These are phyloP conservation scores for Trebouxia sp. DNA, from an alignment of 139 green algal species.

Conservation along the genomic window DNA sequence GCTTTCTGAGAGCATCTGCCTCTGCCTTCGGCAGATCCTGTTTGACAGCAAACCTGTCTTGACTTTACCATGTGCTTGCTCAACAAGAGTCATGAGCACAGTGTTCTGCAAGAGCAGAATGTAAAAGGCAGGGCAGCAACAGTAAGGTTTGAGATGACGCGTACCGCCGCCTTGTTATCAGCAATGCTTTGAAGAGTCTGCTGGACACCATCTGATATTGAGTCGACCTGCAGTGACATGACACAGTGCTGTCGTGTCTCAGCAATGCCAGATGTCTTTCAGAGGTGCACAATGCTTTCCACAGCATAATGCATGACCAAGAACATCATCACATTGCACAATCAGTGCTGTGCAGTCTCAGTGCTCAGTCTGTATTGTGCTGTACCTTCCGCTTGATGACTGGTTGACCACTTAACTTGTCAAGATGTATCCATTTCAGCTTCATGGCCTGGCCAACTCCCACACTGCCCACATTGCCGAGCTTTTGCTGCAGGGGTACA, in stretches of 20 bases:
- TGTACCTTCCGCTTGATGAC: slow-evolving; percentile 26
- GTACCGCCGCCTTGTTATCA: neutral
- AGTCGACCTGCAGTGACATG: slow-evolving; percentile 47
- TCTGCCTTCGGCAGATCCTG: slow-evolving; percentile 57
- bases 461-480: slow-evolving; percentile 71
- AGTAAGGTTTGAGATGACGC: neutral
- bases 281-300: too few species aligned
- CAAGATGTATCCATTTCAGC: slow-evolving; percentile 73
- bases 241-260: too few species aligned
- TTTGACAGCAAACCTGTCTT: too few species aligned
- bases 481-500: slow-evolving; percentile 37
- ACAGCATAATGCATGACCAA: too few species aligned
- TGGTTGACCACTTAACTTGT: slow-evolving; percentile 51
- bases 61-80: too few species aligned
- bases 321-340: too few species aligned
- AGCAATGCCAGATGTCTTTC: too few species aligned
- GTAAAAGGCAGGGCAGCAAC: too few species aligned
- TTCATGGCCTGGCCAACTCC: slow-evolving; percentile 96
- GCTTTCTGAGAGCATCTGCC: slow-evolving; percentile 67
- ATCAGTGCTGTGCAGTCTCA: too few species aligned
- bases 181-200: neutral
- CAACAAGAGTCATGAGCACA: too few species aligned
- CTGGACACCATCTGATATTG: slow-evolving; percentile 62
- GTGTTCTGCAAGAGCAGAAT: too few species aligned
- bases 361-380: neutral